Base-by-base conservation (phyloP, 257 asterid genomes). In the Haberlea rhodopensis region DNA sequence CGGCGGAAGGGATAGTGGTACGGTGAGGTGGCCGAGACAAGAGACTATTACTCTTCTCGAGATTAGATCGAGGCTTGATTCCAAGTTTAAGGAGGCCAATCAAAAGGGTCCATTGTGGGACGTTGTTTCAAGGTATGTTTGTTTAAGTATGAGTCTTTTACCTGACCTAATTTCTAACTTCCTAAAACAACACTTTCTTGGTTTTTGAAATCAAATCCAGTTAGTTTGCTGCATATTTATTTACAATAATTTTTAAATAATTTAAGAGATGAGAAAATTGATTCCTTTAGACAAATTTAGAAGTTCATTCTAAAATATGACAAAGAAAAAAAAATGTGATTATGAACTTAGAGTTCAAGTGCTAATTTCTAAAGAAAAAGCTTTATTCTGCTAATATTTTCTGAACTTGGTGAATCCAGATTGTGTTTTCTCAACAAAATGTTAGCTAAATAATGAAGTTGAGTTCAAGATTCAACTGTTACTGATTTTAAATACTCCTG, bases 51-150 rank as follows among this genome's bases (percentile, higher is more conserved):
- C 87, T 3, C 99, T 94, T n/a, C 96, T 94, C n/a, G 97, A 94
- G 76, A 85, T 94, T 81, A 82, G 99, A 74, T 90, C 99, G 62
- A 80, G 85, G 67, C 92, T 94, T 32, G 97, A 94, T 78, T 63
- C 80, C 56, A 90, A 83, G 84, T 94, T 94, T 77, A 94, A 94
- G 65, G 99, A 94, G 69, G 95, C 96, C 51, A 90, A 84, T 70
- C 99, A 94, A 66, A 94, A 94, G 59, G 97, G 97, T 7, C 99
- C 96, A 8, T 67, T 94, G 60, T 94, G 99, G 99, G 96, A 94
- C 74, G 95, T 87, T 73, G 95, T 94, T 71, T 90, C 99, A 48
- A 90, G 95, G 99, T 92, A 76, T 7, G 26, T 53, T 10, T 15
- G 19, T 20, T 18, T 52, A 25, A 62, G 10, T 24, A 11, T 13